Evolutionary conservation across 1,284 basidiomycete species (phyloP), one percentile per base, ranked within the genome.

Genomic region (Pisolithus thermaeus): DNA sequence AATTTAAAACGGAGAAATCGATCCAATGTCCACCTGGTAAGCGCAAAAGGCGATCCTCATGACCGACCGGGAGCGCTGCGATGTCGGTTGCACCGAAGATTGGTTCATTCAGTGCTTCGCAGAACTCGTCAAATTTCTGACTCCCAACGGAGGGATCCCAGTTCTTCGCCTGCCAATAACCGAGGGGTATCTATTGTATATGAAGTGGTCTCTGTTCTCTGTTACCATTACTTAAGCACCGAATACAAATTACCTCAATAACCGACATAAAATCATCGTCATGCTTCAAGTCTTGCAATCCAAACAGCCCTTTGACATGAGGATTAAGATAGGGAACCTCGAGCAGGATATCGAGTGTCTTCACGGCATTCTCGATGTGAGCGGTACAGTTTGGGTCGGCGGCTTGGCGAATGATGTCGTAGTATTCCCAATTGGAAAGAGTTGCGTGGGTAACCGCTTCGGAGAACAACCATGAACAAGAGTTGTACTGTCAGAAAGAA

Each of bases 251-350:
- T 39, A 82, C 86, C 70, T 74, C 69, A 16, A 93, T 67, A 2
- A 90, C 64, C 3, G 85, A 81, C 12, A 73, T 87, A 64, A 95
- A 93, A 63, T 95, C 92, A 6, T 84, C 82, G 58, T 91, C 83
- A 52, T 88, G 80, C 55, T 79, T 64, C 37, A 95, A 71, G 8
- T 67, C 80, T 3, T 68, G 71, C 2, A 94, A 72, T 3, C 89
- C 90, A 62, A 95, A 95, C 18, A 91, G 68, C 0, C 69, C 69
- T 67, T 92, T 93, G 46, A 92, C 62, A 25, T 70, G 61, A 7
- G 58, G 64, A 11, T 76, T 74, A 4, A 83, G 55, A 9, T 69
- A 62, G 1, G 73, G 72, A 20, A 72, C 59, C 14, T 73, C 65
- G 39, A 90, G 76, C 9, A 91, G 69, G 2, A 67, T 46, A 52